Percentiles rank a stretch among this genome's conserved stretches.
Evolutionary conservation across 768 basidiomycete genomes (phyloP).

Genomic region (Serpula lacrymans): DNA sequence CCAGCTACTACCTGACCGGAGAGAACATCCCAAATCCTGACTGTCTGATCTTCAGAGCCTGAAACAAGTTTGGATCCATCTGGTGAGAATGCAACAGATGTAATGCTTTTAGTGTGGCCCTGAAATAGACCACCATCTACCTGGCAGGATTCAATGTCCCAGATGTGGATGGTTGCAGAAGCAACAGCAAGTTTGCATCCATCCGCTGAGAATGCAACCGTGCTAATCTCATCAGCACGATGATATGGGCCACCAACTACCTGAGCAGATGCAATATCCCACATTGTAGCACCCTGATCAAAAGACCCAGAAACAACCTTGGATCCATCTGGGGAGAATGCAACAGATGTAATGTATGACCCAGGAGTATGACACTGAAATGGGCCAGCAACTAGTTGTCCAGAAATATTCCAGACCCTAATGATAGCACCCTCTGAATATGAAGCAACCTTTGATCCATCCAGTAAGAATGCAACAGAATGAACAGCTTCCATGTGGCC

Average conservation of each 20-base stretch:
- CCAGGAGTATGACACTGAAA: too few species aligned
- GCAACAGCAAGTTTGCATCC: conserved; percentile 1
- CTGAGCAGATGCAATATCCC: background rate
- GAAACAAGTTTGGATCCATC: conserved; percentile 6
- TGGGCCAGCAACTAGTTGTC: background rate
- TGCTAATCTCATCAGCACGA: background rate
- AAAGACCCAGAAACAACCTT: background rate
- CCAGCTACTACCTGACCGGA: background rate
- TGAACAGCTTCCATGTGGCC: conserved; percentile 2
- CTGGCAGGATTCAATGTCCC: conserved; percentile 8
- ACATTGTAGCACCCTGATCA: background rate
- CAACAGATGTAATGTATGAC: background rate
- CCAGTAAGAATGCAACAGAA: conserved; percentile 5
- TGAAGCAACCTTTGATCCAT: conserved; percentile 5
- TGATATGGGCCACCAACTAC: too few species aligned
- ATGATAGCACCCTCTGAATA: too few species aligned
- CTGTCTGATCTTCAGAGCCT: conserved; percentile 5
- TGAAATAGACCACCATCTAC: conserved; percentile 1
- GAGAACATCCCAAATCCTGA: conserved; percentile 10
- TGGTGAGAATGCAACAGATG: conserved; percentile 10
- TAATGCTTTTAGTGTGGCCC: conserved; percentile 2
- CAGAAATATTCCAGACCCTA: too few species aligned
- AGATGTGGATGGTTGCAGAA: conserved; percentile 1
- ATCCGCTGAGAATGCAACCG: background rate
- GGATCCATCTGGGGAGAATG: conserved; percentile 1